Percentiles rank a stretch among this genome's conserved stretches.
These are phyloP conservation scores for Beverwykella pulmonaria DNA, from an alignment of 495 filamentous ascomycete genomes.

Conservation along the genomic window DNA sequence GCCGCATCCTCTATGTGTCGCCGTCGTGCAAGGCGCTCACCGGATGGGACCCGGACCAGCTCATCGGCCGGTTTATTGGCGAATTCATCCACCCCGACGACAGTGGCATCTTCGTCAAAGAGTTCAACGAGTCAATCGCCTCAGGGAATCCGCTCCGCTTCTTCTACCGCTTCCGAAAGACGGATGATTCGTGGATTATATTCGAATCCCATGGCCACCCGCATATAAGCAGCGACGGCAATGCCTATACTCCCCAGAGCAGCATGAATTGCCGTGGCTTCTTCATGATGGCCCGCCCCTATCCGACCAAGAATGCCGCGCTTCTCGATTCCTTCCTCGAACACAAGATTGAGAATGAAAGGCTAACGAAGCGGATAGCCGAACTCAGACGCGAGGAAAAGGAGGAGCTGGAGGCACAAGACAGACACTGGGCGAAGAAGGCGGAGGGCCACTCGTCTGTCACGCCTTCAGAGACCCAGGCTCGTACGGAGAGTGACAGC, in stretches of 20 bases:
- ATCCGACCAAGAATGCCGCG: slow-evolving; percentile 82
- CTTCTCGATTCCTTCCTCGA: slow-evolving; percentile 93
- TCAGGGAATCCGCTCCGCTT: slow-evolving; percentile 75
- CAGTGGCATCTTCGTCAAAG: slow-evolving; percentile 76
- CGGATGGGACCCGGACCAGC: slow-evolving; percentile 68
- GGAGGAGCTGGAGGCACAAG: slow-evolving; percentile 63
- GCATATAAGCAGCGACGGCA: slow-evolving; percentile 73
- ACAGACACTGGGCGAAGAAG: slow-evolving; percentile 23
- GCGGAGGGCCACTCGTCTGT: slow-evolving; percentile 14
- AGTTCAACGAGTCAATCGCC: slow-evolving; percentile 92
- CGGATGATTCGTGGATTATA: slow-evolving; percentile 72
- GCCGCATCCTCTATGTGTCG: slow-evolving; percentile 80
- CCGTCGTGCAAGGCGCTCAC: slow-evolving; percentile 78
- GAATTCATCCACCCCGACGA: slow-evolving; percentile 91
- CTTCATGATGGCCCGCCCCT: slow-evolving; percentile 91
- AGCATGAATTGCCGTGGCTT: slow-evolving; percentile 80
- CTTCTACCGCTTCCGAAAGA: slow-evolving; percentile 85
- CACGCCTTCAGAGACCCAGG: slow-evolving; percentile 48
- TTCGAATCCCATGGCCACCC: slow-evolving; percentile 92
- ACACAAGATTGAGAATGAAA: slow-evolving; percentile 96
- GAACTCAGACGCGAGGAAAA: slow-evolving; percentile 85
- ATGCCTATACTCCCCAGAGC: slow-evolving; percentile 60
- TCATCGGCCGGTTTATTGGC: slow-evolving; percentile 72
- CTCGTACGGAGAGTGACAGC: slow-evolving; percentile 35
- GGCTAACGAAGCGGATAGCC: slow-evolving; percentile 77